Evolutionary conservation across 306 rosid genomes (phyloP).

Genomic region (Amphicarpaea edgeworthii): DNA sequence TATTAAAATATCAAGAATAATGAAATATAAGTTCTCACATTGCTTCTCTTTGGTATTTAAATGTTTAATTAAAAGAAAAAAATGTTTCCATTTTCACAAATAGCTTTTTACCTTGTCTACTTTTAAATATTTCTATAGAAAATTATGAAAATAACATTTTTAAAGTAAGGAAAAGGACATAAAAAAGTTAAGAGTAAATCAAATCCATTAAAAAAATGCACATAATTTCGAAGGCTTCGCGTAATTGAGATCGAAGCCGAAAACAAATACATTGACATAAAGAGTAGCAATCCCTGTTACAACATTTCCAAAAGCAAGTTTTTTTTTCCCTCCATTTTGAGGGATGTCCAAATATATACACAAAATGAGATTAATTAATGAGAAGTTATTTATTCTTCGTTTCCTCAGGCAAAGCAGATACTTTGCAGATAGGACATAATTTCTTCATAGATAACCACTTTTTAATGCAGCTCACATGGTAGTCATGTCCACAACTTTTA

Average conservation of each 20-base stretch:
- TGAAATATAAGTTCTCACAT: background rate
- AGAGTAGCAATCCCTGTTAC: conserved; percentile 52
- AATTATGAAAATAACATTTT: background rate
- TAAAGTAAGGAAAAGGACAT: background rate
- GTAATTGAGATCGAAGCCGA: conserved; percentile 55
- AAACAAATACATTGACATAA: conserved; percentile 56
- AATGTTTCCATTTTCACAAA: background rate
- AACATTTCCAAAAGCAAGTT: conserved; percentile 44
- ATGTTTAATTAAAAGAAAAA: background rate
- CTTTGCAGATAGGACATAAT: conserved; percentile 81
- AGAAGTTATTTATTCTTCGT: conserved; percentile 56
- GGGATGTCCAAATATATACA: conserved; percentile 56
- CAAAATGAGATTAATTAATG: conserved; percentile 44
- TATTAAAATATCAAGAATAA: background rate
- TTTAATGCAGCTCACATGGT: conserved; percentile 81
- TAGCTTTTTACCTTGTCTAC: too few species aligned
- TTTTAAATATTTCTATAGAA: background rate
- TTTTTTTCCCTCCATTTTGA: conserved; percentile 51
- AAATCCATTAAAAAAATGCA: background rate
- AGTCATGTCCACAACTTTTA: conserved; percentile 78
- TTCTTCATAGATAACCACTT: conserved; percentile 88
- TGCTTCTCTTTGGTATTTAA: background rate
- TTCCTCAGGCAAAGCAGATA: conserved; percentile 61
- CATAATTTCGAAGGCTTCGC: conserved; percentile 53
- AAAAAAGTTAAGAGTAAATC: background rate